Conservation (phyloP, 306 rosid species). For the Prunus fruticosa region DNA sequence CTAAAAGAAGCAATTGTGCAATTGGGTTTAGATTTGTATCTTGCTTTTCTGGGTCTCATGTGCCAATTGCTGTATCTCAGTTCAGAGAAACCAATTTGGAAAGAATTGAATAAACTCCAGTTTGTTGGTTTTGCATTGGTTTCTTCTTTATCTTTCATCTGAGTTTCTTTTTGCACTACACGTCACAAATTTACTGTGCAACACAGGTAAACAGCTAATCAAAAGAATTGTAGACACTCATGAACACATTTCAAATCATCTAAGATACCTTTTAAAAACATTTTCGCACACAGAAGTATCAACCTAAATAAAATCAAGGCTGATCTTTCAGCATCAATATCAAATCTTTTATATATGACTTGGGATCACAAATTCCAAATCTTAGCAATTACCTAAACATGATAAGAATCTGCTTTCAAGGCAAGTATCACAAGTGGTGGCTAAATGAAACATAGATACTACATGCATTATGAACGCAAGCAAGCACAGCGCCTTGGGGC, state of each 20-base stretch:
- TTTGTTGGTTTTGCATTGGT: neutral
- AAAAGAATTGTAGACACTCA: neutral
- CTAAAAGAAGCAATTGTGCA: neutral
- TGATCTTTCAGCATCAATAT: neutral
- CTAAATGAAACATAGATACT: neutral
- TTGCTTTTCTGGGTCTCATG: neutral
- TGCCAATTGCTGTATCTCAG: neutral
- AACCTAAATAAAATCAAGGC: neutral
- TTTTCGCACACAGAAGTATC: neutral
- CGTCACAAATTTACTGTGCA: too few species aligned
- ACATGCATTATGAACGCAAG: neutral
- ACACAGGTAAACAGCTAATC: too few species aligned
- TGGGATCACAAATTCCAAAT: neutral
- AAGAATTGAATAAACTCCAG: slow-evolving; percentile 6
- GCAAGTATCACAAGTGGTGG: neutral
- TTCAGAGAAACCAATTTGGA: neutral
- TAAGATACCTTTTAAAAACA: neutral
- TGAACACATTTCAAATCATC: neutral
- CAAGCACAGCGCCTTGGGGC: neutral
- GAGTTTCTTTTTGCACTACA: too few species aligned
- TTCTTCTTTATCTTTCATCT: neutral
- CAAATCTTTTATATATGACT: neutral
- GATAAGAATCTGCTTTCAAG: neutral
- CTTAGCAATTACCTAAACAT: neutral
- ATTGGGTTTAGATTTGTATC: neutral